These are phyloP conservation scores for Echinosophora koreensis DNA, from an alignment of 306 rosid species.

Conservation along the genomic window DNA sequence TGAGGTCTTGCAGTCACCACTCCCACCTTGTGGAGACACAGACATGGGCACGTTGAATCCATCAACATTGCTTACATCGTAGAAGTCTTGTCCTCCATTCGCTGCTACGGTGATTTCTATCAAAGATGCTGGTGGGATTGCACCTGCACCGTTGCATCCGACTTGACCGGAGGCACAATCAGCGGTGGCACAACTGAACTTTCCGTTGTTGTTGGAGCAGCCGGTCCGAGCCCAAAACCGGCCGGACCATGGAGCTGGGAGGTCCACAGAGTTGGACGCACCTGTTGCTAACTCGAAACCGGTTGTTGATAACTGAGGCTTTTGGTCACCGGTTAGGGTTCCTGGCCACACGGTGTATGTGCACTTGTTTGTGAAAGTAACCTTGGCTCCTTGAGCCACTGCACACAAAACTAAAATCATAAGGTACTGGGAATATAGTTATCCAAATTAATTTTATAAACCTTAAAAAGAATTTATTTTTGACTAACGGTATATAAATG, in stretches of 20 bases:
- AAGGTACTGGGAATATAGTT: not conserved
- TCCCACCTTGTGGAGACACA: constrained; percentile 25
- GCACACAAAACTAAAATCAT: not conserved
- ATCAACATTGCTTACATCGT: constrained; percentile 45
- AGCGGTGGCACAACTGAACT: constrained; percentile 44
- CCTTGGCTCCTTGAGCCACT: constrained; percentile 4
- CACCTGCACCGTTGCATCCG: constrained; percentile 32
- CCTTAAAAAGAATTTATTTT: too few relatives aligned
- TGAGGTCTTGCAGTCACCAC: not conserved
- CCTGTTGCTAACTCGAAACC: constrained; percentile 46
- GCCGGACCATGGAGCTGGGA: constrained; percentile 46
- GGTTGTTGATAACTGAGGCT: constrained; percentile 36
- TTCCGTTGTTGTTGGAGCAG: constrained; percentile 35
- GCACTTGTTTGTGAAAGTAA: constrained; percentile 46
- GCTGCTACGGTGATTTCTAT: constrained; percentile 25
- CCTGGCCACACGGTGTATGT: constrained; percentile 50
- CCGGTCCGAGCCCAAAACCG: constrained; percentile 42
- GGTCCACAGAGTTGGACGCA: not conserved
- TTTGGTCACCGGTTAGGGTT: constrained; percentile 34
- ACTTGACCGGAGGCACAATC: constrained; percentile 48
- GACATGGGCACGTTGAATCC: constrained; percentile 20
- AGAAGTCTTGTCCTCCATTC: constrained; percentile 40
- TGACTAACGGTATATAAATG: too few relatives aligned
- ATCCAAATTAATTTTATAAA: too few relatives aligned
- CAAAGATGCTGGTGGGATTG: constrained; percentile 33